phyloP scores from a whole-genome alignment of 2,329 filamentous ascomycete species.

The Fusarium sublunatum region DNA sequence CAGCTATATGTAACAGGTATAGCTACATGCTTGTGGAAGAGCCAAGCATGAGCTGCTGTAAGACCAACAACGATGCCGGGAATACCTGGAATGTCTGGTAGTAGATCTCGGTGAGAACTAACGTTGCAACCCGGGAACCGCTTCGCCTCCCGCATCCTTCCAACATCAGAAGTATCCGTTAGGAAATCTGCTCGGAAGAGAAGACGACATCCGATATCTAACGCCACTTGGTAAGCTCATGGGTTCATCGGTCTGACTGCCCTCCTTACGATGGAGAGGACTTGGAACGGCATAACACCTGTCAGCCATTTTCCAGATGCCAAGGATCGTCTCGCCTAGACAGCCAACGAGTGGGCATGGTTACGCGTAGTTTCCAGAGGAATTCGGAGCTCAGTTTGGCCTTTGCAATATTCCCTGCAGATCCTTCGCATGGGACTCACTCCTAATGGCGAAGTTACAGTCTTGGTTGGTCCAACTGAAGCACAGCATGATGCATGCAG shows the following conservation, averaged over 20 bases:
- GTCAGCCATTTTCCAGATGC: not conserved
- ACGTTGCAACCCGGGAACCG: slow-evolving; percentile 5
- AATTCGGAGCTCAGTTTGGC: not conserved
- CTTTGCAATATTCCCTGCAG: not conserved
- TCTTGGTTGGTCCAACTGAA: not conserved
- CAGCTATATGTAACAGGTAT: not conserved
- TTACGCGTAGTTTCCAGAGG: not conserved
- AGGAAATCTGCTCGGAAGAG: not conserved
- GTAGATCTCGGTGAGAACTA: slow-evolving; percentile 14
- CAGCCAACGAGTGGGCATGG: not conserved
- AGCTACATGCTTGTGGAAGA: slow-evolving; percentile 3
- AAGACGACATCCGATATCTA: not conserved
- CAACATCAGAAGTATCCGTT: not conserved
- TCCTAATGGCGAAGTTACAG: not conserved
- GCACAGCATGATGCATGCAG: not conserved
- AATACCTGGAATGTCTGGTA: slow-evolving; percentile 16
- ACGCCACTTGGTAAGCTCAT: not conserved
- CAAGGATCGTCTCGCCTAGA: not conserved
- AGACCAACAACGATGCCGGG: slow-evolving; percentile 4
- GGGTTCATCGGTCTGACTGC: not conserved
- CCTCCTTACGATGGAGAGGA: too few relatives aligned
- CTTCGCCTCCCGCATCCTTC: slow-evolving; percentile 2
- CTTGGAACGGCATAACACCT: not conserved
- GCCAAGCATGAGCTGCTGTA: not conserved
- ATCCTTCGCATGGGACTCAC: not conserved